Evolutionary conservation across 139 green algal species (phyloP).

Genomic region (Closterium sp.): DNA sequence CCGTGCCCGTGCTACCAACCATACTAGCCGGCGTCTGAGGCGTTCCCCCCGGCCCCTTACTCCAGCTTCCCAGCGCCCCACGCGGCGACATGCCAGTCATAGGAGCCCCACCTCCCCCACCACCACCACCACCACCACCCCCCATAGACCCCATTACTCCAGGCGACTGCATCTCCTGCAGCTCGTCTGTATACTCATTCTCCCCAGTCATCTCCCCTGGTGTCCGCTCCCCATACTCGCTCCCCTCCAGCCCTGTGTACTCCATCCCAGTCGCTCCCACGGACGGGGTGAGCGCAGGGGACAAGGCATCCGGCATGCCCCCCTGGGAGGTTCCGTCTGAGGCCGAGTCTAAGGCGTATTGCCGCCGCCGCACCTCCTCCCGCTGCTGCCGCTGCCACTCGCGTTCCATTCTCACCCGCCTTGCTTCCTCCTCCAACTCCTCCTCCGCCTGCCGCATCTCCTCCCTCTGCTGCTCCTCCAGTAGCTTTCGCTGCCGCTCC

Average conservation of each 20-base stretch:
- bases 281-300: neutral
- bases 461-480: slow-evolving; percentile 4
- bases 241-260: neutral
- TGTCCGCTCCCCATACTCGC: neutral
- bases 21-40: neutral
- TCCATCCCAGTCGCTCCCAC: neutral
- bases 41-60: neutral
- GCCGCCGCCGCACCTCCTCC: neutral
- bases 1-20: neutral
- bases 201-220: neutral
- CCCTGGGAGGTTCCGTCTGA: neutral
- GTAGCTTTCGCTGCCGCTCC: neutral
- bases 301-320: neutral
- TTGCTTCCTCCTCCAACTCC: neutral
- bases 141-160: neutral
- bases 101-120: too few species aligned
- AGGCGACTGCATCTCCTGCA: neutral
- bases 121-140: neutral
- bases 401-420: neutral
- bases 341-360: neutral
- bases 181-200: neutral
- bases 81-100: neutral
- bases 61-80: neutral
- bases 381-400: neutral
- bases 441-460: slow-evolving; percentile 4